Evolutionary conservation across 192 early-diverging fungal species (phyloP), one percentile per base, ranked within the genome.

Genomic region (Backusella westeae): DNA sequence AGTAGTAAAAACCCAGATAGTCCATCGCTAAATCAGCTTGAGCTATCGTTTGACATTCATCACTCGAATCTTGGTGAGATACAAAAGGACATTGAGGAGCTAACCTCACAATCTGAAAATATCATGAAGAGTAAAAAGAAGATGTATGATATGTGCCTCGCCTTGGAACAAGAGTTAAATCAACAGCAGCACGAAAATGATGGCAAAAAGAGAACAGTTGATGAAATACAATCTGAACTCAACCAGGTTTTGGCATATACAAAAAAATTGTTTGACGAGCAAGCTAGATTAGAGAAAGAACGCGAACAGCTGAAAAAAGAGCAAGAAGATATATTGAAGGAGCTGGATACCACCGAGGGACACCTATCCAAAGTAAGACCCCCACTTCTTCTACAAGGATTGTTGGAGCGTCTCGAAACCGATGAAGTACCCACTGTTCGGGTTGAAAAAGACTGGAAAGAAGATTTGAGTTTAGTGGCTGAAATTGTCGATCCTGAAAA

Each of bases 41-140:
- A 88, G 38, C 44, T 88, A 10, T 73, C 79, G 12, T 88, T 88
- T 78, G 87, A 86, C 34, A 86, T 88, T 29, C 44, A 85, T n/a
- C 84, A 81, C 73, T 79, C 87, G 15, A 88, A 88, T 65, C 56
- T 88, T n/a, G 76, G 75, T 15, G 87, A 88, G 72, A 86, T 88
- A 42, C 81, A 84, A 23, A 82, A 78, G 2, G 87, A 88, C 69
- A 76, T 86, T 9, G 77, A 84, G 34, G 81, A 81, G 36, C 75
- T 84, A 23, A 78, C 85, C 12, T 36, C 49, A 12, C 80, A 84
- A 1, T 72, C 78, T 26, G 78, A 81, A 35, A 75, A 83, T 34
- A 80, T 84, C n/a, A 67, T 73, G 59, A 72, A 67, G 3, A 80
- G 75, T 56, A 88, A 88, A 68, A 78, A 85, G 34, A 80, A 82